phyloP scores from a whole-genome alignment of 352 stramenopile species.

The Phytophthora foliorum region DNA sequence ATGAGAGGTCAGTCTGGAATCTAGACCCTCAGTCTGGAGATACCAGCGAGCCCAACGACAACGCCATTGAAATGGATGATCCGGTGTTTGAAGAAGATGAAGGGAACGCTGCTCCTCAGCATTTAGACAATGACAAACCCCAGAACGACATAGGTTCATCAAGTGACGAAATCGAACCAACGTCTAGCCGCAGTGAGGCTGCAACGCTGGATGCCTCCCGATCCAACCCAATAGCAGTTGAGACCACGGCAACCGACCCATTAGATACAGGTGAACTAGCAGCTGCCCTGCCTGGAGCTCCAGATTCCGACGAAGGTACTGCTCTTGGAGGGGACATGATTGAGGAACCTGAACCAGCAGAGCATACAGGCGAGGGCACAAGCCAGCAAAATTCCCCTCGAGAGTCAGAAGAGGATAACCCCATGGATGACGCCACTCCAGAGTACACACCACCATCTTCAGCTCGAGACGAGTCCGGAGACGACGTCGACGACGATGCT shows the following conservation, averaged over 20 bases:
- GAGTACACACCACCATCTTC: slow-evolving; percentile 37
- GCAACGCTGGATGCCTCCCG: neutral
- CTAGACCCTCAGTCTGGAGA: slow-evolving; percentile 25
- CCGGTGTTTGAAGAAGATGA: slow-evolving; percentile 1
- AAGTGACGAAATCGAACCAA: neutral
- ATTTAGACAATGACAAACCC: neutral
- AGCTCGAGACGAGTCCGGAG: slow-evolving; percentile 30
- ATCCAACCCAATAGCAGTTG: neutral
- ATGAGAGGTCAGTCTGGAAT: slow-evolving; percentile 23
- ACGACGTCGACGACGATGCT: slow-evolving; percentile 16
- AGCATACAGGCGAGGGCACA: neutral
- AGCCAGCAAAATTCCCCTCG: slow-evolving; percentile 18
- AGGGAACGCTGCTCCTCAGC: neutral
- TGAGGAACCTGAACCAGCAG: neutral
- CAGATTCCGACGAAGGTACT: neutral
- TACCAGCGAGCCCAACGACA: slow-evolving; percentile 10
- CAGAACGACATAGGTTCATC: neutral
- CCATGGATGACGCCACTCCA: slow-evolving; percentile 18
- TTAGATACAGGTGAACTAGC: neutral
- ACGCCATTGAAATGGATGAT: neutral
- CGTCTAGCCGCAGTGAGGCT: neutral
- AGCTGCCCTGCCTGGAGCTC: neutral
- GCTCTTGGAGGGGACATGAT: neutral
- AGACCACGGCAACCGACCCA: neutral
- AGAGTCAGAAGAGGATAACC: slow-evolving; percentile 13